Conservation (phyloP, 2,329 filamentous ascomycete genomes). For the Exophiala oligosperma region DNA sequence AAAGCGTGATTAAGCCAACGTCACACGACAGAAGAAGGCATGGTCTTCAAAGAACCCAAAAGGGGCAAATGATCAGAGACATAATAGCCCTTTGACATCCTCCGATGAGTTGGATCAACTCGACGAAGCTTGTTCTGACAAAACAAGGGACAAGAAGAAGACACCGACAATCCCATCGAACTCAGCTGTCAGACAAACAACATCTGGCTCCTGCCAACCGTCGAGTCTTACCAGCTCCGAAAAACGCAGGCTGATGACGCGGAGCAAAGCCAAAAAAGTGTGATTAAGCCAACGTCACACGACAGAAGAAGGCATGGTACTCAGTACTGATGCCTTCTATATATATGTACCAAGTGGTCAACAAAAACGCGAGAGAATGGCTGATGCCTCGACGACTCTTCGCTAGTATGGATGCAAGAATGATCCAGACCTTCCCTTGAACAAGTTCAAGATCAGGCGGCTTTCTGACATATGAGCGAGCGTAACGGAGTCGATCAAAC, state of each 20-base stretch:
- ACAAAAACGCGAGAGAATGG: not conserved
- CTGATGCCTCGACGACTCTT: constrained; percentile 28
- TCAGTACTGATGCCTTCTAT: too few relatives aligned
- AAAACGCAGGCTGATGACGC: not conserved
- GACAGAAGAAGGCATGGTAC: too few relatives aligned
- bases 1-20: too few relatives aligned
- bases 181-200: not conserved
- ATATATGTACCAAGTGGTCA: too few relatives aligned
- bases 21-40: too few relatives aligned
- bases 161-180: too few relatives aligned
- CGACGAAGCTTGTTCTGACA: too few relatives aligned
- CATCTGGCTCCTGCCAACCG: constrained; percentile 19
- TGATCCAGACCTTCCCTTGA: constrained; percentile 13
- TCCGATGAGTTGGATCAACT: not conserved
- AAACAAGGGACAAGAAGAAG: too few relatives aligned
- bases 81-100: constrained; percentile 1
- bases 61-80: too few relatives aligned
- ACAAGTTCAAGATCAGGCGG: constrained; percentile 20
- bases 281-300: too few relatives aligned
- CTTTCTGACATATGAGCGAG: constrained; percentile 13
- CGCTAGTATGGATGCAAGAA: constrained; percentile 26
- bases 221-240: constrained; percentile 25
- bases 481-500: constrained; percentile 1
- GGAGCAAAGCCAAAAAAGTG: too few relatives aligned
- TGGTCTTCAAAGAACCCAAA: too few relatives aligned